phyloP scores from a whole-genome alignment of 345 rosid genomes.

The Citrus hindsii region DNA sequence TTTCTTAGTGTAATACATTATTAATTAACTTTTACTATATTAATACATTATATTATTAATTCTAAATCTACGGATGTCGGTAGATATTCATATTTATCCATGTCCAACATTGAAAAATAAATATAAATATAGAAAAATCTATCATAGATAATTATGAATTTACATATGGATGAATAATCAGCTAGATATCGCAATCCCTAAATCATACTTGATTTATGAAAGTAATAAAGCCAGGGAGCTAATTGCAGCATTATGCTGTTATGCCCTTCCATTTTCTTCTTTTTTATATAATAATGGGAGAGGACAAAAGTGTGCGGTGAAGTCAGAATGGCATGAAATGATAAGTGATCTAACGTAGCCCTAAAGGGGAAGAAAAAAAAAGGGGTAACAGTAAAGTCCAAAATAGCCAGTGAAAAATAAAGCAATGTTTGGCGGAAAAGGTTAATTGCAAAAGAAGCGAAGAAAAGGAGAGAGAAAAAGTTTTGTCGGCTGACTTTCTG shows the following conservation, averaged over 20 bases:
- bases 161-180: too few relatives aligned
- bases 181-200: too few relatives aligned
- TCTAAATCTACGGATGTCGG: fast-evolving
- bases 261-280: background rate
- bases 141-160: too few relatives aligned
- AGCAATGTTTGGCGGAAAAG: background rate
- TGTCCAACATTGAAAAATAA: too few relatives aligned
- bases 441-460: background rate
- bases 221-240: background rate
- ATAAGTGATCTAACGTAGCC: background rate
- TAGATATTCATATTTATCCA: too few relatives aligned
- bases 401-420: background rate
- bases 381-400: background rate
- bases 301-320: background rate
- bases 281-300: background rate
- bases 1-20: too few relatives aligned
- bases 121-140: too few relatives aligned
- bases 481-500: constrained; percentile 37
- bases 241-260: background rate
- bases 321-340: background rate
- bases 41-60: too few relatives aligned
- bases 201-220: too few relatives aligned
- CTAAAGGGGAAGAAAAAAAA: background rate
- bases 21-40: too few relatives aligned
- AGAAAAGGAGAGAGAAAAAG: background rate